Base-by-base conservation (phyloP, 2,329 filamentous ascomycete genomes). In the Neofusicoccum ribis region DNA sequence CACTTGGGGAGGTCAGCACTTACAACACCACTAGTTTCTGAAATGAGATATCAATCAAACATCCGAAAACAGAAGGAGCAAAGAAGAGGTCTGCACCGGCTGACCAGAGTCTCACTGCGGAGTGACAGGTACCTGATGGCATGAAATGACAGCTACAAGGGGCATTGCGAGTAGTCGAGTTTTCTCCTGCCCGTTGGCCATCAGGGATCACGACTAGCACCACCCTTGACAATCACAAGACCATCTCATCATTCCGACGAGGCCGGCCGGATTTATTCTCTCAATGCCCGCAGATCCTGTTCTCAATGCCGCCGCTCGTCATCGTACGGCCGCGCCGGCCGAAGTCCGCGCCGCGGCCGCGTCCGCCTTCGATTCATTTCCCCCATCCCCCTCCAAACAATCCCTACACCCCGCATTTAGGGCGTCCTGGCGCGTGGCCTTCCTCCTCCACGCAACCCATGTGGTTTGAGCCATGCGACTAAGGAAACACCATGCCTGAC, bases 41-140 rank as follows among this genome's bases (percentile, higher is more conserved):
- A 47, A 61, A 50, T 50, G 58, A 61, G 31, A 61, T 61, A 61
- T 61, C 58, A 61, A 41, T 56, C 51, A 20, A 58, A 20, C 17
- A 43, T 41, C 37, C 52, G 14, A 9, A 52, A 43, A 31, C 27
- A 31, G 39, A 44, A 41, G 7, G 41, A 31, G 31, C 54, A 36
- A 37, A 15, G 3, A 58, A 34, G 12, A 58, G 27, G 27, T 31
- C 15, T 15, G 54, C 23, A 23, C 39, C 15, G 15, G 27, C 9
- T 20, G 23, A 27, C 34, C 27, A 36, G 8, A 58, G 15, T 17
- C 20, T 31, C 17, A 11, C 27, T n/a, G 9, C n/a, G 37, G 39
- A 31, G 27, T 17, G 14, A 56, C 5, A 23, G 31, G 20, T 31
- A 31, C 36, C 39, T 9, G 27, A 46, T 12, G 39, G 15, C 54